Evolutionary conservation across 2,329 filamentous ascomycete species (phyloP).

Genomic region (Diplodia mutila): DNA sequence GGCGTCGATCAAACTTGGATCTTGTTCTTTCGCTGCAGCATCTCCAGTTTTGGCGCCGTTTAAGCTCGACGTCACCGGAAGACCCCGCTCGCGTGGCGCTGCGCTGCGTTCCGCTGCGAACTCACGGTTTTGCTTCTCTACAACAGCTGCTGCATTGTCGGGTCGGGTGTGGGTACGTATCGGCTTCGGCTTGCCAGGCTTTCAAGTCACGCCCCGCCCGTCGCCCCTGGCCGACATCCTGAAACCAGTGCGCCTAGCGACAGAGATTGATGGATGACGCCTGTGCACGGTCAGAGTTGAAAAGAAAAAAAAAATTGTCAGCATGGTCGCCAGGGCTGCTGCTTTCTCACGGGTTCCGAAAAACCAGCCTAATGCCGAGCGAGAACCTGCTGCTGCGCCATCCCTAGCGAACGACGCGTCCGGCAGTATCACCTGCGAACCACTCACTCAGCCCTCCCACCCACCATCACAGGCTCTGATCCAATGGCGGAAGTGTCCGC

Average conservation of each 20-base stretch:
- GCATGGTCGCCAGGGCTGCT: not conserved
- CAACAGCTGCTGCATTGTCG: too few species aligned
- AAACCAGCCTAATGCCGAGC: not conserved
- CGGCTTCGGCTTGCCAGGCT: not conserved
- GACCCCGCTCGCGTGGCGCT: not conserved
- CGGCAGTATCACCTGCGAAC: not conserved
- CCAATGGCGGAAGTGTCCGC: not conserved
- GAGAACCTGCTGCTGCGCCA: not conserved
- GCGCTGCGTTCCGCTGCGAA: too few species aligned
- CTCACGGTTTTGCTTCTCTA: too few species aligned
- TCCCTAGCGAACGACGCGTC: too few species aligned
- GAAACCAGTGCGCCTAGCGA: slow-evolving; percentile 14
- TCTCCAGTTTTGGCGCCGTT: not conserved
- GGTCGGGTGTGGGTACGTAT: not conserved
- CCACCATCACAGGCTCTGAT: not conserved
- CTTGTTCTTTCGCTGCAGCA: not conserved
- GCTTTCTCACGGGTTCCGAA: not conserved
- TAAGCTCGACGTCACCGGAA: not conserved
- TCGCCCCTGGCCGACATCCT: slow-evolving; percentile 1
- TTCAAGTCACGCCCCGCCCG: not conserved
- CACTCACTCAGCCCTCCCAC: not conserved
- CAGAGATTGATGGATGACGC: slow-evolving; percentile 1
- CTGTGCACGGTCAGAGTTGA: not conserved
- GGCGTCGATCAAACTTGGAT: not conserved
- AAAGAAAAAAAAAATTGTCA: not conserved